Evolutionary conservation across 225 moss, liverwort and hornwort species (phyloP), one percentile per base, ranked within the genome.

Genomic region (Bryoerythrophyllum caledonicum): DNA sequence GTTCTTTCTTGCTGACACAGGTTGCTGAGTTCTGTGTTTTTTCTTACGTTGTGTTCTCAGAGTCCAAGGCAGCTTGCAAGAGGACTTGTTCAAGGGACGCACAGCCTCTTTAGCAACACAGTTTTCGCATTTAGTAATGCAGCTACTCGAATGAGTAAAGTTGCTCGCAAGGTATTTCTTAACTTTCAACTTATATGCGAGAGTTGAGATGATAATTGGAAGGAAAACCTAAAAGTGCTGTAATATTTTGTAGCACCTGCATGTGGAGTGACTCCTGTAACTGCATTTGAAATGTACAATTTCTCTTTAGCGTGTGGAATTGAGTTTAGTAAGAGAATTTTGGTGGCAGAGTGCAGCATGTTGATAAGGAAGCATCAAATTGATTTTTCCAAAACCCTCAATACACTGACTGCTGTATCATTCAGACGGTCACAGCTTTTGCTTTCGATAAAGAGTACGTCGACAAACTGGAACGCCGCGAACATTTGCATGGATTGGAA

Each of bases 71-170:
- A 89, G 80, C 79, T 96, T 55, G 89, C 87, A 3, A 86, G 81
- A 73, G 93, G 93, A 63, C 78, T 96, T 60, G 84, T 86, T 67
- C 82, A 86, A 80, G 96, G 96, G 72, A 96, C 93, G 30, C 90
- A 88, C 58, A 96, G 96, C 76, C 89, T 96, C 34, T 86, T 93
- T 49, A 91, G 90, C 70, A 96, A 92, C 74, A 96, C 93, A 34
- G 84, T 96, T 17, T 96, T 92, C 65, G 96, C 96, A 59, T 96
- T 96, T 37, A 96, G 96, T 73, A 93, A 93, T 86, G 96, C 96
- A 75, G 96, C 93, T 56, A 93, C 90, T 38, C 91, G 96, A 49
- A 91, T 96, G 86, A 96, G 96, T 85, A 96, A 90, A 85, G 96
- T 93, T 74, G 93, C 96, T 80, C 90, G 91, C 65, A 96, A 96